These are phyloP conservation scores for Monosporascus sp. DNA, from an alignment of 2,329 filamentous ascomycete genomes.

Conservation along the genomic window DNA sequence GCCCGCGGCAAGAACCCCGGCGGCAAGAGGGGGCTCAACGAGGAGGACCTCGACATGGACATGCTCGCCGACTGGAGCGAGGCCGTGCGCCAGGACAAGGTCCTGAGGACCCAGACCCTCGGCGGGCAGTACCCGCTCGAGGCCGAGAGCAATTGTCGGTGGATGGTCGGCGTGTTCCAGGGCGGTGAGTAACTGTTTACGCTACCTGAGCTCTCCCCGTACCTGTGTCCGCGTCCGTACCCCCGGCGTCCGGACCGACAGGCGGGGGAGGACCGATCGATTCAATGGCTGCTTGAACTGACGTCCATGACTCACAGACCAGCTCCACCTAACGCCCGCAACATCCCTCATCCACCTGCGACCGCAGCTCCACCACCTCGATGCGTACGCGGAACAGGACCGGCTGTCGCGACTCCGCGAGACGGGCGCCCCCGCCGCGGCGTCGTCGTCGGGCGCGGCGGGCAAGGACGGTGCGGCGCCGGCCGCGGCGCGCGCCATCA, in stretches of 20 bases:
- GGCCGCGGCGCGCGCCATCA: constrained; percentile 60
- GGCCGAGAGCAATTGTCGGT: constrained; percentile 60
- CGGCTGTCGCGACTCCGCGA: constrained; percentile 40
- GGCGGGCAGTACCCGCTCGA: constrained; percentile 72
- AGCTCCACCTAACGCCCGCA: constrained; percentile 81
- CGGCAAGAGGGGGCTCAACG: constrained; percentile 27
- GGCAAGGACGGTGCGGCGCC: constrained; percentile 30
- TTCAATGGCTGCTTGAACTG: constrained; percentile 11
- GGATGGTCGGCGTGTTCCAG: constrained; percentile 90
- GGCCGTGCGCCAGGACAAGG: constrained; percentile 63
- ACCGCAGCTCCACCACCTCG: constrained; percentile 88
- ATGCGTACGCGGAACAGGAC: constrained; percentile 72
- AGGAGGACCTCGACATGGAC: constrained; percentile 38
- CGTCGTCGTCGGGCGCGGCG: constrained; percentile 12
- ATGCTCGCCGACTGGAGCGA: constrained; percentile 58
- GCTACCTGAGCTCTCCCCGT: too few relatives aligned
- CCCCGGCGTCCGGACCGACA: too few relatives aligned
- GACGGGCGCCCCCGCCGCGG: constrained; percentile 25
- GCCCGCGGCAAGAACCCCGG: constrained; percentile 27
- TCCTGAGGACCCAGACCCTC: constrained; percentile 75
- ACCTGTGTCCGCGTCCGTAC: too few relatives aligned
- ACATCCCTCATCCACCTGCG: constrained; percentile 82
- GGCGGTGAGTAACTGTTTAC: constrained; percentile 51
- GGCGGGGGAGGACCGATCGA: too few relatives aligned
- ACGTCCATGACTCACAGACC: constrained; percentile 44